A percentile compares a stretch with the other conserved stretches of the same genome.
phyloP scores from a whole-genome alignment of 805 yeast species.

The Hyphopichia homilentoma region DNA sequence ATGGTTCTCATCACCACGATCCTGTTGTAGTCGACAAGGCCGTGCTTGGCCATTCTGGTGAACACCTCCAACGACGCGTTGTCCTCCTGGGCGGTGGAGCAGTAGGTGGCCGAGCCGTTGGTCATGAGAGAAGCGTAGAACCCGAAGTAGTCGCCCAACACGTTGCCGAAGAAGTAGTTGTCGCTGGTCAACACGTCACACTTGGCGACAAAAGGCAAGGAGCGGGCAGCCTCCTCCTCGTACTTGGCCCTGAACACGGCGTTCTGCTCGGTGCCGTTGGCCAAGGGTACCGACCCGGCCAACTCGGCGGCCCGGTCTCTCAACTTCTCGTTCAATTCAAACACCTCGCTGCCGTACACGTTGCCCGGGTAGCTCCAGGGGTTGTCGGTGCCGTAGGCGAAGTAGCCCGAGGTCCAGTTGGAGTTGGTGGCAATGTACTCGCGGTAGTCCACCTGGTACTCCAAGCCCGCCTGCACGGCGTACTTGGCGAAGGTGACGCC shows the following conservation, averaged over 20 bases:
- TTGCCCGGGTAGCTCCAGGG: slow-evolving; percentile 50
- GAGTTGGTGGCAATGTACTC: slow-evolving; percentile 29
- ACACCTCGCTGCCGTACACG: slow-evolving; percentile 63
- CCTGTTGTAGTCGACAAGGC: slow-evolving; percentile 55
- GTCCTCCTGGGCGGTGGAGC: slow-evolving; percentile 66
- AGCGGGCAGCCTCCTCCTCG: slow-evolving; percentile 47
- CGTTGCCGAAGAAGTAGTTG: slow-evolving; percentile 54
- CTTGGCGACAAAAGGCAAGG: slow-evolving; percentile 43
- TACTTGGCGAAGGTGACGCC: slow-evolving; percentile 57
- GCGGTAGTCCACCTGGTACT: slow-evolving; percentile 54
- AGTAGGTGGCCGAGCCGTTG: slow-evolving; percentile 57
- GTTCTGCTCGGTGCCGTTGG: slow-evolving; percentile 44
- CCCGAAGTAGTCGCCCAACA: slow-evolving; percentile 47
- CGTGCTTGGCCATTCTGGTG: slow-evolving; percentile 49
- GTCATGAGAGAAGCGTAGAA: slow-evolving; percentile 47
- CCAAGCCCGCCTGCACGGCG: slow-evolving; percentile 59
- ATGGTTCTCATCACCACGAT: slow-evolving; percentile 59
- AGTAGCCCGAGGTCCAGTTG: slow-evolving; percentile 62
- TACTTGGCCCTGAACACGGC: slow-evolving; percentile 46
- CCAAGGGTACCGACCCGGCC: slow-evolving; percentile 42
- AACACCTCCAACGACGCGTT: slow-evolving; percentile 61
- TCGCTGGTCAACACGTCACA: slow-evolving; percentile 64
- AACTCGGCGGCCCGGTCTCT: slow-evolving; percentile 55
- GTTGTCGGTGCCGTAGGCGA: slow-evolving; percentile 48
- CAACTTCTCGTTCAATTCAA: slow-evolving; percentile 55